A percentile compares a stretch with the other conserved stretches of the same genome.
phyloP scores from a whole-genome alignment of 257 asterid species.

The Solanum tacnaense region DNA sequence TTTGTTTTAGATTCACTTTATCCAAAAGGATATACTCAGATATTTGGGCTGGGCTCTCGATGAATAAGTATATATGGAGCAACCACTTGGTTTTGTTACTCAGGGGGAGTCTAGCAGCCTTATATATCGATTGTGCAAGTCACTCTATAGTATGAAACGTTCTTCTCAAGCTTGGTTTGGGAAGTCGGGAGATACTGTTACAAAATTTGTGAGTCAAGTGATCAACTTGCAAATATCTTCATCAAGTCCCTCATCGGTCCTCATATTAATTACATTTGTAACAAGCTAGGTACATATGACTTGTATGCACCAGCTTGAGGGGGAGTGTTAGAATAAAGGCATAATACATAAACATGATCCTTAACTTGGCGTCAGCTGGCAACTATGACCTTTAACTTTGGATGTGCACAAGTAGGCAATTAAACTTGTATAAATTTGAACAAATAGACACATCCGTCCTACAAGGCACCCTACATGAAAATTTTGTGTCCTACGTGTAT shows the following conservation, averaged over 20 bases:
- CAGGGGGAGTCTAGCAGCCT: neutral
- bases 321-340: neutral
- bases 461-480: too few species aligned
- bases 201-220: neutral
- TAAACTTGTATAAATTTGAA: too few species aligned
- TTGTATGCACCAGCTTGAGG: too few species aligned
- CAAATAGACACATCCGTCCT: too few species aligned
- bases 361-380: too few species aligned
- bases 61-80: neutral
- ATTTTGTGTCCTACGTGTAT: too few species aligned
- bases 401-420: too few species aligned
- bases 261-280: neutral
- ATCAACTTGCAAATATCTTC: neutral
- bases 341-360: too few species aligned
- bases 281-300: neutral
- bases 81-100: neutral
- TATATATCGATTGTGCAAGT: neutral
- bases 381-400: too few species aligned
- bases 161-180: neutral
- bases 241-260: neutral
- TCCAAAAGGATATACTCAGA: neutral
- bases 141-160: neutral
- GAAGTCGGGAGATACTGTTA: neutral
- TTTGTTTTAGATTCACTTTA: neutral
- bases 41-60: neutral